Conservation (phyloP, 371 early-diverging fungal genomes). For the Homolaphlyctis polyrhiza region DNA sequence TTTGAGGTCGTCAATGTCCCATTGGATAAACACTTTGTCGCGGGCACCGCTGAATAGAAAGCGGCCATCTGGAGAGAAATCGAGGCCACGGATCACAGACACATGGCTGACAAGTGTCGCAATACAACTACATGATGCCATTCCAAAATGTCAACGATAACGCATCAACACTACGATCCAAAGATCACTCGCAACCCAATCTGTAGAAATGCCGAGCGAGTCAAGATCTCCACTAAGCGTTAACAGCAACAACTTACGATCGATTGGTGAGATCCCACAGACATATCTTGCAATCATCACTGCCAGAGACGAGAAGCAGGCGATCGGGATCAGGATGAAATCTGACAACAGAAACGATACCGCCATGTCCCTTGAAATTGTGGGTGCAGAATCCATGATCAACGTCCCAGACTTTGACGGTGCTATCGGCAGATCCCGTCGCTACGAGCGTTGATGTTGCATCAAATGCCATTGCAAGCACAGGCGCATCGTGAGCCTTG, state of each 20-base stretch:
- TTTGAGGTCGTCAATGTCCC: constrained; percentile 70
- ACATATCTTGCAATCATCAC: constrained; percentile 84
- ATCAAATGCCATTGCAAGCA: constrained; percentile 89
- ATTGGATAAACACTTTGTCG: constrained; percentile 91
- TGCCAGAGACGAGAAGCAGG: constrained; percentile 63
- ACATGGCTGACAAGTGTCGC: constrained; percentile 80
- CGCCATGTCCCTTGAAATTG: constrained; percentile 88
- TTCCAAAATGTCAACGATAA: too few species aligned
- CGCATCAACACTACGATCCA: too few species aligned
- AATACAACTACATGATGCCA: constrained; percentile 46
- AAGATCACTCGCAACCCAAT: too few species aligned
- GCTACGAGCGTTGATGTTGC: constrained; percentile 83
- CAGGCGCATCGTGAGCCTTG: constrained; percentile 85
- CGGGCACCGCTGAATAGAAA: constrained; percentile 85
- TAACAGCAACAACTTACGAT: constrained; percentile 36
- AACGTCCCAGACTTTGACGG: constrained; percentile 93
- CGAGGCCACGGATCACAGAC: constrained; percentile 86
- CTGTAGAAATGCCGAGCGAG: too few species aligned
- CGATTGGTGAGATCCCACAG: constrained; percentile 82
- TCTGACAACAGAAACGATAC: constrained; percentile 77
- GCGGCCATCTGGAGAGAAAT: constrained; percentile 67
- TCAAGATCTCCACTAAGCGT: too few species aligned
- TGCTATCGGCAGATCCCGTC: constrained; percentile 94
- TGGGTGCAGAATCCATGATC: constrained; percentile 92
- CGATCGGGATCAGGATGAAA: constrained; percentile 61